Evolutionary conservation across 768 basidiomycete genomes (phyloP), one percentile per base, ranked within the genome.

Genomic region (Phlebiopsis flavidoalba): DNA sequence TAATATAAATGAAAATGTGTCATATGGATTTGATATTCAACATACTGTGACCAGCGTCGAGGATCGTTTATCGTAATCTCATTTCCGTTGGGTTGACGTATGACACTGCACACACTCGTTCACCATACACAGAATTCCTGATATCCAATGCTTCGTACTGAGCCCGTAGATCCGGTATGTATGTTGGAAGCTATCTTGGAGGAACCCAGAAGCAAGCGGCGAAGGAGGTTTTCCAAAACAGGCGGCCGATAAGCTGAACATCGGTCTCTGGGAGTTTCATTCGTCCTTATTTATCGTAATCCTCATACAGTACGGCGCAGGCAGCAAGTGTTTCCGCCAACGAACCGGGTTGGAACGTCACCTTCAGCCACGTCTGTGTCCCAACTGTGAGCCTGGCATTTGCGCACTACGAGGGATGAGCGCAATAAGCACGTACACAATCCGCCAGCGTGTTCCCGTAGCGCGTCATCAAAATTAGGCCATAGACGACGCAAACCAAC

Each of bases 331-430:
- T 52, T 58, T 19, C 62, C 62, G 45, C 62, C 54, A 31, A 63
- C 59, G 58, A 59, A 63, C 24, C n/a, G 62, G 62, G 37, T 63
- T 63, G 31, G n/a, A n/a, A 63, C 62, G 47, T 63, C 62, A 5
- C 62, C 62, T 8, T 58, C 17, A 12, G 62, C 62, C 12, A 63
- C 35, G 53, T n/a, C 62, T 63, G 22, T 10, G 35, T 31, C 24
- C n/a, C 21, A 48, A 31, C n/a, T 52, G 50, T 46, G 31, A 50
- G 56, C 7, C 26, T 6, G 24, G 22, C 12, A 43, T 11, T 47
- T 11, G 36, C 5, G n/a, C n/a, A n/a, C n/a, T n/a, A n/a, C n/a
- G 21, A 58, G 5, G n/a, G 17, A n/a, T 7, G 48, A 58, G 31
- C 35, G 46, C 19, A 15, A 40, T 1, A 49, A 15, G 21, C 46